phyloP scores from a whole-genome alignment of 257 asterid species.

The Fraxinus excelsior region DNA sequence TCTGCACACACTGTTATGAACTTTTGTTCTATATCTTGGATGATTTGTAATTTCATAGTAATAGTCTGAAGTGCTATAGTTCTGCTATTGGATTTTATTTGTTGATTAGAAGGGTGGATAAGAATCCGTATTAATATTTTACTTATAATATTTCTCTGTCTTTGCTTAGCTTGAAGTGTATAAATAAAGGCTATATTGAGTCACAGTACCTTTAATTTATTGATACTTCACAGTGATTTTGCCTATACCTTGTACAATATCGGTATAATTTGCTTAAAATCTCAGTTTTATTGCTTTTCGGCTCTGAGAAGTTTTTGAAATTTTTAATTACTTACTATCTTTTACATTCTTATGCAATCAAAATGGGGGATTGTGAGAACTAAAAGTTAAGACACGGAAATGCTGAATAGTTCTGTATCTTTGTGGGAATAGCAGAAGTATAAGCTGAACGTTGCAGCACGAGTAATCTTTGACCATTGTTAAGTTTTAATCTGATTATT shows the following conservation, averaged over 20 bases:
- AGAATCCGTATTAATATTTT: not conserved
- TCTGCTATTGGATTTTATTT: constrained; percentile 10
- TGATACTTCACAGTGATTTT: not conserved
- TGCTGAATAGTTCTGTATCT: constrained; percentile 1
- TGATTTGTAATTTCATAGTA: not conserved
- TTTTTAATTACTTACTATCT: not conserved
- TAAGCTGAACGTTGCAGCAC: no score
- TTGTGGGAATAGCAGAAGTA: constrained; percentile 2
- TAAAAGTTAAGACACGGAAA: not conserved
- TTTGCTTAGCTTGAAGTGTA: constrained; percentile 4
- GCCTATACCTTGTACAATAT: not conserved
- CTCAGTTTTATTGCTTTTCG: constrained; percentile 2
- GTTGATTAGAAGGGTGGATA: not conserved
- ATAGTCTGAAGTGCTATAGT: not conserved
- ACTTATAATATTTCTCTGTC: not conserved
- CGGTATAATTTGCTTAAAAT: not conserved
- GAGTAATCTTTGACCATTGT: no score
- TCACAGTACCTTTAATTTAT: not conserved
- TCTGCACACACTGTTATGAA: not conserved
- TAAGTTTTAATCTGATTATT: no score
- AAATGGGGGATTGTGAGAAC: no score
- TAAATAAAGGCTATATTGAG: not conserved
- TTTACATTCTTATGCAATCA: not conserved
- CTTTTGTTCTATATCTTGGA: not conserved
- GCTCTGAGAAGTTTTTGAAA: constrained; percentile 1